Conservation (phyloP, 192 early-diverging fungal species). For the Mortierella hygrophila region DNA sequence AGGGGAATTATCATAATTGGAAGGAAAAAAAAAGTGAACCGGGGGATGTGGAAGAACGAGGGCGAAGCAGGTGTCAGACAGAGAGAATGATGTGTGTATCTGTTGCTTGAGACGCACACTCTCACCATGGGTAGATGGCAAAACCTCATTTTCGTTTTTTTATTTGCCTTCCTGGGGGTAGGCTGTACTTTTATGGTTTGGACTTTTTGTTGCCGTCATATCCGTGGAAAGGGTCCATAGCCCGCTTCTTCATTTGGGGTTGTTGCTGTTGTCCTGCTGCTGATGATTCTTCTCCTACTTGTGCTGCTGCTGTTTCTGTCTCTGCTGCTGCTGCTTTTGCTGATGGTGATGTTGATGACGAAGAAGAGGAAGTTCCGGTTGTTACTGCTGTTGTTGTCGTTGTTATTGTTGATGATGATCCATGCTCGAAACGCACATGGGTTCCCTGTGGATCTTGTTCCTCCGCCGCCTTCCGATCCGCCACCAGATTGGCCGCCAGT, state of each 20-base stretch:
- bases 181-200: not conserved
- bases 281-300: slow-evolving; percentile 6
- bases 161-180: no score
- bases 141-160: not conserved
- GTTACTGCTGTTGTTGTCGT: not conserved
- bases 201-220: slow-evolving; percentile 32
- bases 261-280: not conserved
- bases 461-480: slow-evolving; percentile 29
- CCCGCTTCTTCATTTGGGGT: slow-evolving; percentile 21
- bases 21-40: no score
- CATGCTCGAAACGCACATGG: slow-evolving; percentile 15
- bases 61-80: no score
- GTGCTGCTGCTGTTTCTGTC: not conserved
- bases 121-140: no score
- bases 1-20: no score
- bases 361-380: not conserved
- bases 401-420: not conserved
- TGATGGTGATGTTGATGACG: no score
- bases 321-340: not conserved
- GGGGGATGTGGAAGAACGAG: no score
- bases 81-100: no score
- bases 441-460: slow-evolving; percentile 11
- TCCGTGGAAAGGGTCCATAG: slow-evolving; percentile 49
- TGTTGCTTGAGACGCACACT: no score
- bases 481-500: slow-evolving; percentile 31